phyloP scores from a whole-genome alignment of 2,329 filamentous ascomycete species.

The Chaetomiaceae sp. region DNA sequence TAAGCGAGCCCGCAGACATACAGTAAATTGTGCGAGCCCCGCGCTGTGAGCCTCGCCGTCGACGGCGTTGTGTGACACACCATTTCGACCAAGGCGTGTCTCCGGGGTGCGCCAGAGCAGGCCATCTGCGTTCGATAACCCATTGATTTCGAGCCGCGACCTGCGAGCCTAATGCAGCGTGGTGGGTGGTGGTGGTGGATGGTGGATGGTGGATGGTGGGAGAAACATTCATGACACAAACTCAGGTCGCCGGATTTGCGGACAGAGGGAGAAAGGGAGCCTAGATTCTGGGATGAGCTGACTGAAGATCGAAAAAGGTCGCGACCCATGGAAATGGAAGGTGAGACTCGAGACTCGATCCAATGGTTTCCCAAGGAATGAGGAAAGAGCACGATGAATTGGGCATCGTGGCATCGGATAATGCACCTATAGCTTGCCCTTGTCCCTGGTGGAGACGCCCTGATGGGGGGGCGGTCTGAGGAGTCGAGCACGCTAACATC shows the following conservation, averaged over 20 bases:
- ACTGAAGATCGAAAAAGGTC: too few relatives aligned
- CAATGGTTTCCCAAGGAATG: background rate
- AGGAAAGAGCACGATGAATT: background rate
- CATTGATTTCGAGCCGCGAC: background rate
- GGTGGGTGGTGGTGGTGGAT: too few relatives aligned
- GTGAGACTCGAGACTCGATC: background rate
- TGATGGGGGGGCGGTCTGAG: background rate
- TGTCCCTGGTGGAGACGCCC: background rate
- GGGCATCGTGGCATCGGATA: slow-evolving; percentile 22
- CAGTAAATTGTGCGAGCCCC: background rate
- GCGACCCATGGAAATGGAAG: background rate
- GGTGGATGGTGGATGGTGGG: background rate
- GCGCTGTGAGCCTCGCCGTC: background rate
- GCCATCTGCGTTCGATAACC: background rate
- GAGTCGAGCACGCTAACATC: too few relatives aligned
- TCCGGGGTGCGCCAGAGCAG: too few relatives aligned
- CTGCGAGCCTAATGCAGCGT: background rate
- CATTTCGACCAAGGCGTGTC: slow-evolving; percentile 6
- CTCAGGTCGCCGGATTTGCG: background rate
- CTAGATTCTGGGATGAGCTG: too few relatives aligned
- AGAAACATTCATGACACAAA: background rate
- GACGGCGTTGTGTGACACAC: slow-evolving; percentile 11
- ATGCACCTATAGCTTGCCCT: slow-evolving; percentile 21
- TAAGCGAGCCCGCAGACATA: background rate
- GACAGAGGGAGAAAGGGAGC: too few relatives aligned